phyloP scores from a whole-genome alignment of 2,329 filamentous ascomycete species.

The Fonsecaea monophora region DNA sequence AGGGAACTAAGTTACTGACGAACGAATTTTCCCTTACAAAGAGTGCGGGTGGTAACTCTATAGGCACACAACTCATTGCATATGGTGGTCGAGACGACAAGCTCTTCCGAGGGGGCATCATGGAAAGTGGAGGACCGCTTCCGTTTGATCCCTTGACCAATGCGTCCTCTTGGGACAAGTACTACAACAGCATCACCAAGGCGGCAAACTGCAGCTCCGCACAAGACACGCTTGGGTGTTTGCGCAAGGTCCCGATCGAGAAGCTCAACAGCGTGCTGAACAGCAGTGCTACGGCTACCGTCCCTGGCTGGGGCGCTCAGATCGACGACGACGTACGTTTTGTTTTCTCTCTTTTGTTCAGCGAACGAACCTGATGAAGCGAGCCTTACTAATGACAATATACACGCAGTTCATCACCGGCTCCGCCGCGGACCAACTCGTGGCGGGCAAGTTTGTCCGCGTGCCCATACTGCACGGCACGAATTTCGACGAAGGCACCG shows the following conservation, averaged over 20 bases:
- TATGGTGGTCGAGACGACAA: constrained; percentile 62
- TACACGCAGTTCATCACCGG: constrained; percentile 41
- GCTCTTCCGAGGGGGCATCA: constrained; percentile 62
- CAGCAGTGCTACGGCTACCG: constrained; percentile 28
- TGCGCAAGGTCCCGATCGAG: constrained; percentile 67
- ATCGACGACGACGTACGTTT: constrained; percentile 60
- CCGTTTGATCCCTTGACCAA: constrained; percentile 2
- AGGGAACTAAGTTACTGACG: neutral
- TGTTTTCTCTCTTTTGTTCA: neutral
- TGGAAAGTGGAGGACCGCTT: constrained; percentile 55
- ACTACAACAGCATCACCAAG: constrained; percentile 67
- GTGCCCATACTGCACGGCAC: constrained; percentile 69
- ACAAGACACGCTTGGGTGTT: constrained; percentile 67
- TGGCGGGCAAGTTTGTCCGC: constrained; percentile 65
- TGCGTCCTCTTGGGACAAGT: constrained; percentile 26
- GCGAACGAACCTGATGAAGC: no score
- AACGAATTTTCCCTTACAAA: neutral
- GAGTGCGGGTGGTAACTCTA: constrained; percentile 43
- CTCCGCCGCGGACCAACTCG: constrained; percentile 62
- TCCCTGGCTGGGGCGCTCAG: constrained; percentile 21
- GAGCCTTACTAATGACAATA: neutral
- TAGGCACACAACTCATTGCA: constrained; percentile 57
- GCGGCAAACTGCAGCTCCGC: constrained; percentile 65
- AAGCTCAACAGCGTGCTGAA: constrained; percentile 64
- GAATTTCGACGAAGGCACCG: constrained; percentile 70